Base-by-base conservation (phyloP, 2,329 filamentous ascomycete species). In the Pochonia chlamydosporia region DNA sequence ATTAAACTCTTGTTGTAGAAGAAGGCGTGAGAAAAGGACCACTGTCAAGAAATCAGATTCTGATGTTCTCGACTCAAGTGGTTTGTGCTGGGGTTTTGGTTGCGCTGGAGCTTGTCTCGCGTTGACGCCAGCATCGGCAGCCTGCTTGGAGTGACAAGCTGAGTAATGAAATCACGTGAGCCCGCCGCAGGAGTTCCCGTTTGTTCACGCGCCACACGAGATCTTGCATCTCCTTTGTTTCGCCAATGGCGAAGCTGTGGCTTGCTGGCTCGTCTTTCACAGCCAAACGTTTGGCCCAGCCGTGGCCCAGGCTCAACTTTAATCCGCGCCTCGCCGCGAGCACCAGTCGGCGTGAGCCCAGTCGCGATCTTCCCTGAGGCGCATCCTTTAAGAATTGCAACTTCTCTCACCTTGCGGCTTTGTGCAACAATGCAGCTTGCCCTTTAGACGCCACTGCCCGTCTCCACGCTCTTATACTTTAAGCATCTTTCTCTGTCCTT, bases 241-340 rank as follows among this genome's bases (percentile, higher is more conserved):
- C n/a, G n/a, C n/a, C n/a, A n/a, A n/a, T n/a, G n/a, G n/a, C n/a
- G n/a, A 9, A 24, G 4, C 42, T 31, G 46, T 26, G 40, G 37
- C 40, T 43, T 25, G 23, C 8, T 21, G 4, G 23, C n/a, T n/a
- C n/a, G n/a, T n/a, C n/a, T n/a, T n/a, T n/a, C n/a, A n/a, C n/a
- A n/a, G n/a, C n/a, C n/a, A 14, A 28, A 30, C n/a, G n/a, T 5
- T 11, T 16, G 4, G 25, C 30, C 8, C 23, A 39, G 18, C 35
- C 21, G 13, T 45, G 49, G 41, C 50, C 52, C 46, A 60, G 60
- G 57, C 49, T 44, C 46, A 59, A 63, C 47, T 46, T 63, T 65
- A 57, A 50, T 64, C 61, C 62, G 62, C 41, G 1, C 42, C 40
- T 21, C 30, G 28, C 23, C 47, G 20, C 16, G 40, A 13, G 18